Base-by-base conservation (phyloP, 1,284 basidiomycete genomes). In the Puccinia sorghi region DNA sequence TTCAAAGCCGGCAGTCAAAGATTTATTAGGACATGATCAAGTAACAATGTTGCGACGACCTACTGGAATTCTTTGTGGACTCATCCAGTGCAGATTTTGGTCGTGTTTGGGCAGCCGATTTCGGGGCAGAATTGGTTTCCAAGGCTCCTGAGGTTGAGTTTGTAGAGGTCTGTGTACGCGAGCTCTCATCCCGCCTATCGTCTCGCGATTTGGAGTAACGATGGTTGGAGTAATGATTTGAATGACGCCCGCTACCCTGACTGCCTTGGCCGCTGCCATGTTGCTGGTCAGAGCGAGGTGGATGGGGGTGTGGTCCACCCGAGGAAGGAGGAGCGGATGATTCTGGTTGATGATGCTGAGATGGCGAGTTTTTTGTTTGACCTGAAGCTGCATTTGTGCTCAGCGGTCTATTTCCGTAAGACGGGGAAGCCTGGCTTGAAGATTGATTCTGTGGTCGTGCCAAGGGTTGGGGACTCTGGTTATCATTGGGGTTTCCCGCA, bases 201-300 rank as follows among this genome's bases (percentile, higher is more conserved):
- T 72, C 70, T 43, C 70, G 25, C 22, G 70, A 72, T 57, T 54
- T 72, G 12, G 50, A 59, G 39, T 57, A 72, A n/a, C 70, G 70
- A 17, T 72, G 54, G 25, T 59, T 50, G 9, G 50, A 25, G 52
- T 56, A 59, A 13, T 56, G 70, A 22, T 59, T 72, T 22, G 70
- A 22, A 39, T 59, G 27, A 20, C 54, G 70, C 37, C 48, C 46
- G 25, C 11, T 57, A 22, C 70, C 39, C 17, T 72, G 70, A 43
- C 27, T 39, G n/a, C 37, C 56, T 25, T 37, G 39, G 43, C n/a
- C n/a, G 39, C 52, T 22, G 13, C 50, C 54, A 22, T 56, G 70
- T 27, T 72, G 70, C n/a, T 56, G 70, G n/a, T 72, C 37, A 43
- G 70, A 59, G 13, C 70, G 37, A 59, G 54, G 39, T 43, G 17